These are phyloP conservation scores for Populus hybrid DNA, from an alignment of 441 rosid species.

Conservation along the genomic window DNA sequence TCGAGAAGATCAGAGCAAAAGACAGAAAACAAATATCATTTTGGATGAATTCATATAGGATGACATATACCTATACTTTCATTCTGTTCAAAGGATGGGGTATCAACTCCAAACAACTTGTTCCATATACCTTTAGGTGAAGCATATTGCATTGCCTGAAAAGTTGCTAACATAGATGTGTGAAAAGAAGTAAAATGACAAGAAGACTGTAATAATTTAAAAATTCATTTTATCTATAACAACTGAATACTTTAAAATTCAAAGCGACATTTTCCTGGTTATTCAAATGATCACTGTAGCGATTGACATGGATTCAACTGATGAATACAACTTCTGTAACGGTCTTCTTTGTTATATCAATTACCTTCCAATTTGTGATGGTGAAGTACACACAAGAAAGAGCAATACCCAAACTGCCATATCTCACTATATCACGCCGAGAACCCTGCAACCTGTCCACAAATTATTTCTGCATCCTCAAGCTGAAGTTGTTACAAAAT, in stretches of 20 bases:
- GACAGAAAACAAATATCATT: not conserved
- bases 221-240: not conserved
- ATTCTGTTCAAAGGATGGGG: slow-evolving; percentile 46
- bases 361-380: slow-evolving; percentile 78
- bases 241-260: not conserved
- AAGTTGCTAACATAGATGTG: slow-evolving; percentile 11
- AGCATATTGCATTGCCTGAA: slow-evolving; percentile 89
- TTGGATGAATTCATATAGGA: not conserved
- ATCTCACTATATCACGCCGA: slow-evolving; percentile 79
- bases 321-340: not conserved
- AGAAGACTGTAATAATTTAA: not conserved
- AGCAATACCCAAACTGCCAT: slow-evolving; percentile 82
- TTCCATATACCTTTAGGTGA: slow-evolving; percentile 94
- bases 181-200: not conserved
- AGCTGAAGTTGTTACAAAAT: slow-evolving; percentile 32
- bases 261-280: slow-evolving; percentile 6
- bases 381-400: slow-evolving; percentile 66
- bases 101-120: slow-evolving; percentile 55
- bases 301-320: not conserved
- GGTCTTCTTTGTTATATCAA: not conserved
- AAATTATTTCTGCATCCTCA: slow-evolving; percentile 74
- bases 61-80: slow-evolving; percentile 33
- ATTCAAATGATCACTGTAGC: not conserved
- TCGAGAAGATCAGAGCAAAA: not conserved
- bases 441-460: slow-evolving; percentile 95